A percentile compares a stretch with the other conserved stretches of the same genome.
Evolutionary conservation across 768 basidiomycete genomes (phyloP).

Genomic region (Kwoniella heveanensis): DNA sequence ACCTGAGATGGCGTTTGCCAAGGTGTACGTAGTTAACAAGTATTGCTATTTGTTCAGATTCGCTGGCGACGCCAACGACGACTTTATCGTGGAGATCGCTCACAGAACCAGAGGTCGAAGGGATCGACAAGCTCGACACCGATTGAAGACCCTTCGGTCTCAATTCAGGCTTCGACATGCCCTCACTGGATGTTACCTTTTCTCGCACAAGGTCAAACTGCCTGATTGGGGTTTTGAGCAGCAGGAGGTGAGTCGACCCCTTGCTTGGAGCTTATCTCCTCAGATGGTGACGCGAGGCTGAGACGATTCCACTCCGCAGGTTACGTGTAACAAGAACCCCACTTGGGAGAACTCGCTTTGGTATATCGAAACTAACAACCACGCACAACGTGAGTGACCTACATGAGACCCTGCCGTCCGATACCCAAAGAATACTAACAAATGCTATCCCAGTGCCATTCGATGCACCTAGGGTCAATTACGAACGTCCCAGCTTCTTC

Average conservation of each 20-base stretch:
- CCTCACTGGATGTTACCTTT: slow-evolving; percentile 90
- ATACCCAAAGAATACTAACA: too few species aligned
- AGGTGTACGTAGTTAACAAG: background rate
- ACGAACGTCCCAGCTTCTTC: slow-evolving; percentile 83
- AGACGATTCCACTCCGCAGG: slow-evolving; percentile 22
- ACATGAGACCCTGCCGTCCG: background rate
- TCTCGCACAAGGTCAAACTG: slow-evolving; percentile 96
- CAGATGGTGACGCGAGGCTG: slow-evolving; percentile 1
- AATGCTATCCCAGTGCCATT: slow-evolving; percentile 64
- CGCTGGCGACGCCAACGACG: slow-evolving; percentile 86
- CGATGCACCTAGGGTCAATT: slow-evolving; percentile 82
- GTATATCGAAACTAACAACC: slow-evolving; percentile 85
- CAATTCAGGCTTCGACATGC: slow-evolving; percentile 80
- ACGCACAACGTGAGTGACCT: slow-evolving; percentile 66
- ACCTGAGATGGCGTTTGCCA: background rate
- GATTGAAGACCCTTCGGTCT: slow-evolving; percentile 77
- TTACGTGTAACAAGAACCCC: slow-evolving; percentile 98
- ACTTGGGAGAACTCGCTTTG: slow-evolving; percentile 84
- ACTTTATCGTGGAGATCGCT: slow-evolving; percentile 81
- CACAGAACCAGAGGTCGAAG: slow-evolving; percentile 61
- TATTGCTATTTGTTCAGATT: slow-evolving; percentile 57
- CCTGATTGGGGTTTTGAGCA: slow-evolving; percentile 98
- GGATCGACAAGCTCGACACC: slow-evolving; percentile 65
- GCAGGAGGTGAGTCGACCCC: slow-evolving; percentile 67
- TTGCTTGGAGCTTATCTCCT: too few species aligned